Base-by-base conservation (phyloP, 108 stramenopile genomes). In the Fragilaria radians region DNA sequence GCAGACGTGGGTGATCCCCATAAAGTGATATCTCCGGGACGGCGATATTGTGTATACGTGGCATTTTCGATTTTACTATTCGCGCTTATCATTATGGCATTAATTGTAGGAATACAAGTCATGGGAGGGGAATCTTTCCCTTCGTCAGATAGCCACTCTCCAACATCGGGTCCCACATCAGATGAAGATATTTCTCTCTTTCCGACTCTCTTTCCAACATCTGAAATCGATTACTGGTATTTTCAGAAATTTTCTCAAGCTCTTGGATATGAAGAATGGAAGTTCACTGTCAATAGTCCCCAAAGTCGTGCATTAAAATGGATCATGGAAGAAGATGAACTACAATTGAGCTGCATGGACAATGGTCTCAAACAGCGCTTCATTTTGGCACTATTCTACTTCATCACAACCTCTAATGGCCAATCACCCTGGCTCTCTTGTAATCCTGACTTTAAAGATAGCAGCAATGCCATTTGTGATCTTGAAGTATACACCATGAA, bases 31-130 rank as follows among this genome's bases (percentile, higher is more conserved):
- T 60, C 67, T 32, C 66, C 61, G 32, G 82, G 82, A 51, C 73
- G 81, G 17, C 70, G 85, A 25, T 84, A 84, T 25, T 72, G 88
- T 22, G 36, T 82, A 7, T 89, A 89, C 52, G 63, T 69, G 5
- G 42, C 79, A 30, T 63, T 59, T n/a, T 52, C 57, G 28, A 57
- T 70, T n/a, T 31, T 81, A 17, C 32, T 77, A 47, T 28, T 66
- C 23, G 54, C 74, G 3, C 47, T 76, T 30, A 46, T 71, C 36
- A 42, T 42, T 14, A 14, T 42, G 11, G 14, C 36, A 14, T 7
- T 42, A 7, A 42, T 42, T 14, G 11, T 42, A 7, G 36, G 36
- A 42, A 14, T 42, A 14, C 11, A 11, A 11, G 36, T 42, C 7
- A 11, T 42, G 11, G 14, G 14, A 42, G 14, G 14, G 14, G 11